These are phyloP conservation scores for Pontederia paniculata DNA, from an alignment of 176 grass and related monocot species.

Conservation along the genomic window DNA sequence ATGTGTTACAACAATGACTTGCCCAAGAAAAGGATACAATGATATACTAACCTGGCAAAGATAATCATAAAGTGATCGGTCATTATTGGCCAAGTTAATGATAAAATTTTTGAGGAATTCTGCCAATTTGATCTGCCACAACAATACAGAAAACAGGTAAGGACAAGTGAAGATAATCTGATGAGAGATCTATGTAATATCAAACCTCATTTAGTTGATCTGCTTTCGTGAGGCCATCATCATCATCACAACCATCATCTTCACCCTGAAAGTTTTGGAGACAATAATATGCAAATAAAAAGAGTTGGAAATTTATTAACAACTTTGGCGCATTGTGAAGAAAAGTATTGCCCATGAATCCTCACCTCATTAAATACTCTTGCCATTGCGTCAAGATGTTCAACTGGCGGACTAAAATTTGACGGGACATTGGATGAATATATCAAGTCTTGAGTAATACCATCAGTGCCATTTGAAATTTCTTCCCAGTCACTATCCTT, in stretches of 20 bases:
- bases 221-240: slow-evolving; percentile 60
- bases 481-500: slow-evolving; percentile 92
- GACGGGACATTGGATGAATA: slow-evolving; percentile 51
- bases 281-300: neutral
- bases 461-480: slow-evolving; percentile 34
- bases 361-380: slow-evolving; percentile 77
- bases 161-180: slow-evolving; percentile 4
- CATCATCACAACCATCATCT: slow-evolving; percentile 43
- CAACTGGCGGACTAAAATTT: slow-evolving; percentile 43
- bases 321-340: neutral
- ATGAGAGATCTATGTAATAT: neutral
- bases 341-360: neutral
- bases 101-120: slow-evolving; percentile 65
- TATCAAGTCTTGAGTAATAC: slow-evolving; percentile 37
- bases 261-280: slow-evolving; percentile 23
- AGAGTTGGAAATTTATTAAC: neutral
- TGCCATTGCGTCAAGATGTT: slow-evolving; percentile 78
- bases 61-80: slow-evolving; percentile 55
- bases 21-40: neutral
- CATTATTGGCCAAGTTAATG: slow-evolving; percentile 37
- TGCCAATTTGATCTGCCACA: slow-evolving; percentile 54
- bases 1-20: no score
- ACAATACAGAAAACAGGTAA: neutral
- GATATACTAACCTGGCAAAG: slow-evolving; percentile 53
- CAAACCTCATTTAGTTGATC: slow-evolving; percentile 81